Conservation (phyloP, 2,329 filamentous ascomycete species). For the Colletotrichum theobromicola region DNA sequence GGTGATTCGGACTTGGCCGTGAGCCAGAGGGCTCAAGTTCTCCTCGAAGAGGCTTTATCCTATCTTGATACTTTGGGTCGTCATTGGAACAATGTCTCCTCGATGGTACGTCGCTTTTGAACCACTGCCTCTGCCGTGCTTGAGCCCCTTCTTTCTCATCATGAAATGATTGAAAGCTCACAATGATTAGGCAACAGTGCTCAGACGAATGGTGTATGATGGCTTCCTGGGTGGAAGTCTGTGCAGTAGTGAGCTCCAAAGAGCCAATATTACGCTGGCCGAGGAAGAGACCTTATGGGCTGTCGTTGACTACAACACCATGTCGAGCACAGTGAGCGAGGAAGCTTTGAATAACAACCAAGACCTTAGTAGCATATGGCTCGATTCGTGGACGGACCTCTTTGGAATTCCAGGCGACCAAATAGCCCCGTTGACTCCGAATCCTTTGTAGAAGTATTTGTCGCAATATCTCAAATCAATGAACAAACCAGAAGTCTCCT, state of each 20-base stretch:
- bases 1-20: not conserved
- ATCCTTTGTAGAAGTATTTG: not conserved
- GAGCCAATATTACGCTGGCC: not conserved
- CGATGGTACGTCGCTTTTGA: not conserved
- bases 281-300: not conserved
- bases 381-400: not conserved
- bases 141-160: fast-evolving
- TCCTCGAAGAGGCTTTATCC: not conserved
- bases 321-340: not conserved
- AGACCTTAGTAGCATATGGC: not conserved
- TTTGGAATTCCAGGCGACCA: not conserved
- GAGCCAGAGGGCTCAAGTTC: not conserved
- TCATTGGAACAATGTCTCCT: not conserved
- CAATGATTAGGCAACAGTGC: not conserved
- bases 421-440: not conserved
- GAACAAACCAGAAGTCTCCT: fast-evolving
- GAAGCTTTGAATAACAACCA: not conserved
- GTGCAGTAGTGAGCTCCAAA: not conserved
- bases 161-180: not conserved
- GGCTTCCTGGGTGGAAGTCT: not conserved
- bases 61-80: not conserved
- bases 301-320: not conserved
- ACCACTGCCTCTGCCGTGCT: fast-evolving
- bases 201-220: not conserved
- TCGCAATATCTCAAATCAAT: not conserved